phyloP scores from a whole-genome alignment of 1,284 basidiomycete species.

The Meira nashicola region DNA sequence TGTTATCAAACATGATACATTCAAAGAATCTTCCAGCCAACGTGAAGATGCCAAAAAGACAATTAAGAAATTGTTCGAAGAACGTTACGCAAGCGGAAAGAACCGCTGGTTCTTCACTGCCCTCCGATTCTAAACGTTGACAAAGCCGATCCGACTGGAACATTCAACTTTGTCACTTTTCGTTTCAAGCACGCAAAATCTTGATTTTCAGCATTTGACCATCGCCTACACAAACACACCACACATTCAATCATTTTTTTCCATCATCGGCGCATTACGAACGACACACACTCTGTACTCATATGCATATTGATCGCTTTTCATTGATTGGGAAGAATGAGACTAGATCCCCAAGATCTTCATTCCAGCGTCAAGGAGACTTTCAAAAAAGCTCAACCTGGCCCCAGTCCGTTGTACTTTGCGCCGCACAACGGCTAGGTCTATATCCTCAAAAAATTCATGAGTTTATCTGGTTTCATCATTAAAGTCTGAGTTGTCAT shows the following conservation, averaged over 20 bases:
- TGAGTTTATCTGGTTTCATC: too few species aligned
- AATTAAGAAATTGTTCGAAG: slow-evolving; percentile 52
- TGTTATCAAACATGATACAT: slow-evolving; percentile 47
- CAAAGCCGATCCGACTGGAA: not conserved
- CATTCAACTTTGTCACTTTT: not conserved
- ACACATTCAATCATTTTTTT: not conserved
- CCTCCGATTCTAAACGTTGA: slow-evolving; percentile 46
- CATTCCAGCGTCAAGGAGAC: too few species aligned
- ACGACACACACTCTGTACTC: too few species aligned
- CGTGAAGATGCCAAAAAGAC: slow-evolving; percentile 52
- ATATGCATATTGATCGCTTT: too few species aligned
- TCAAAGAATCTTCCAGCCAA: slow-evolving; percentile 51
- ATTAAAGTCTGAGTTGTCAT: too few species aligned
- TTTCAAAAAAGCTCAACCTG: too few species aligned
- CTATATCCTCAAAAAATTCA: too few species aligned
- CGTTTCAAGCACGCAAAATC: slow-evolving; percentile 1
- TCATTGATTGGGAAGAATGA: too few species aligned
- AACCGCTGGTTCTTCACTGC: slow-evolving; percentile 54
- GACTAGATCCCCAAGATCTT: too few species aligned
- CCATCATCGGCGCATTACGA: not conserved
- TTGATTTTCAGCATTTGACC: too few species aligned
- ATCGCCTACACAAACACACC: slow-evolving; percentile 2
- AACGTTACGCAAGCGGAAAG: slow-evolving; percentile 52
- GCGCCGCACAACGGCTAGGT: too few species aligned
- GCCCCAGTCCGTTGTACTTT: too few species aligned